Evolutionary conservation across 495 filamentous ascomycete species (phyloP), one percentile per base, ranked within the genome.

Genomic region (Emericellopsis terricola): DNA sequence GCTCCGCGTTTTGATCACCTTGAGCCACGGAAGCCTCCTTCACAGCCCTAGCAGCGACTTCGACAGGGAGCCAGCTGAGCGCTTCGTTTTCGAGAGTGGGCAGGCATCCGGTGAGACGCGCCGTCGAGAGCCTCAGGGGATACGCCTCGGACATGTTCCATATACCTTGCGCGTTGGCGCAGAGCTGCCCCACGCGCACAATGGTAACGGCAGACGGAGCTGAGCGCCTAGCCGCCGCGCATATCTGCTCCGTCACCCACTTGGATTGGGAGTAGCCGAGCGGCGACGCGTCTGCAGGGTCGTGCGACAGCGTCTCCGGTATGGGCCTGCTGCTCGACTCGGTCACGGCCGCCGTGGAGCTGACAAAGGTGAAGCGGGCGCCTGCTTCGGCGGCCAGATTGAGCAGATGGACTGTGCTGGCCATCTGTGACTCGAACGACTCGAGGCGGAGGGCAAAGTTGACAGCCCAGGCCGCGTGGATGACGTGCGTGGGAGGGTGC

Each of bases 401-500:
- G 0, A 33, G 20, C 8, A 33, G 31, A 16, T 33, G 17, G 15
- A 14, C 20, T 4, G 66, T 46, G 19, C 65, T 62, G 3, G 56
- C 51, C 37, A 79, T 62, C 20, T 67, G 59, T 41, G n/a, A 39
- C 16, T 60, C 66, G 42, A 77, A 77, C 15, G 40, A 43, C 36
- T 58, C 62, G 7, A 52, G 45, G 4, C 55, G 47, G 40, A 70
- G 52, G 34, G 65, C 72, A 54, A 79, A 80, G 47, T 79, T 78
- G 19, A 79, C 75, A 4, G 66, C 60, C 75, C 75, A 80, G 17
- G 74, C 76, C 11, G 63, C 57, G 45, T 79, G 76, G 28, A 72
- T 63, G 19, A 72, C 58, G 16, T 57, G 48, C 2, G 64, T 62
- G 3, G 61, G 49, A n/a, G n/a, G n/a, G 0, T 52, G 47, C 4